A percentile compares a stretch with the other conserved stretches of the same genome.
These are phyloP conservation scores for Rosa rugosa DNA, from an alignment of 306 rosid genomes.

Conservation along the genomic window DNA sequence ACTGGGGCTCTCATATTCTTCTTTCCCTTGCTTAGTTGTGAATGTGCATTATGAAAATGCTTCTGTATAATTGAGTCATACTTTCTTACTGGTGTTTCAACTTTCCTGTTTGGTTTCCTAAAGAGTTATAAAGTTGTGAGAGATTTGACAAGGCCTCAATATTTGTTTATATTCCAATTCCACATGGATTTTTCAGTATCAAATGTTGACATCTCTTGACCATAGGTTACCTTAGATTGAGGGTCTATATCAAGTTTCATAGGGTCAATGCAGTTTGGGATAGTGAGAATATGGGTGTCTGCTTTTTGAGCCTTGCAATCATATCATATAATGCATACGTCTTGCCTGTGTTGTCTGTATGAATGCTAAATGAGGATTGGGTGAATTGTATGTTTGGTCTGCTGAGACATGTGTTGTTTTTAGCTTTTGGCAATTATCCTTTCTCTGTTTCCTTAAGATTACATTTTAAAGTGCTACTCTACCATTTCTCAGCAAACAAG, in stretches of 20 bases:
- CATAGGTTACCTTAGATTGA: background rate
- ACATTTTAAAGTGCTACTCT: conserved; percentile 6
- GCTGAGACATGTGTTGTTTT: background rate
- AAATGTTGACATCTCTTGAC: background rate
- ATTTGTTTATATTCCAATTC: background rate
- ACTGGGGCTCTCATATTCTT: background rate
- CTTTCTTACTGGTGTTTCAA: background rate
- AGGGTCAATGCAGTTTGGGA: background rate
- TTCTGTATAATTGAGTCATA: background rate
- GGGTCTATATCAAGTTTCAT: background rate
- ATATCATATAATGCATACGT: background rate
- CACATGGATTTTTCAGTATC: background rate
- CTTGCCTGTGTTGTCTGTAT: background rate
- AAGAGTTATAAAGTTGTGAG: background rate
- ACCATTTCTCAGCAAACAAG: conserved; percentile 29
- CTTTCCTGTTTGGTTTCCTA: background rate
- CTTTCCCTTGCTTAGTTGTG: background rate
- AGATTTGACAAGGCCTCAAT: conserved; percentile 12
- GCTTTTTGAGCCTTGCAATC: background rate
- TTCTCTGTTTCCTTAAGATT: background rate
- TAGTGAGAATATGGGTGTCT: background rate
- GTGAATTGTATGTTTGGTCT: background rate
- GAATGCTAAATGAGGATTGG: background rate
- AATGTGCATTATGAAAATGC: background rate
- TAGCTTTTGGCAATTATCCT: background rate